Base-by-base conservation (phyloP, 1,139 yeast genomes). In the Wickerhamiella infanticola region DNA sequence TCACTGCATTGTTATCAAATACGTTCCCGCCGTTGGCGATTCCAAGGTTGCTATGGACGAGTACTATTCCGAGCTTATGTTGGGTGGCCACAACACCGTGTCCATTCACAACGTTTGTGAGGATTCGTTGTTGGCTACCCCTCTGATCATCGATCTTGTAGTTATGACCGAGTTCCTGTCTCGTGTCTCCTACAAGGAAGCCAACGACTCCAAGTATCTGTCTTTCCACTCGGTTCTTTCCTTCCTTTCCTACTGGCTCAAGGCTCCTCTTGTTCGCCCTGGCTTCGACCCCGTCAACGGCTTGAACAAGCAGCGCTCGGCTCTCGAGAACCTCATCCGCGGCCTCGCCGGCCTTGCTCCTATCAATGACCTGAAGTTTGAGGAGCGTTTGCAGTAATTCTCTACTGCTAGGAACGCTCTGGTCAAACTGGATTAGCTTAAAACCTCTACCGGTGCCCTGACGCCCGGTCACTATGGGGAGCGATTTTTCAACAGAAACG, bases 11-110 rank as follows among this genome's bases (percentile, higher is more conserved):
- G 97, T 88, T 53, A 88, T 88, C 70, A 88, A 88, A 69, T 86
- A 88, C 65, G 69, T 88, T 61, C 82, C 84, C 50, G 96, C 96
- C 7, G 96, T 88, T 47, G 95, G 95, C 42, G 97, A 88, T 65
- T 79, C 94, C 55, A 88, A 88, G 73, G 95, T 88, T 52, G 97
- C 97, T 47, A 88, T 88, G 96, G 97, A 88, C 65, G 96, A 88
- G 70, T 88, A 88, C 68, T 85, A 86, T 70, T 81, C 94, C 50
- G 96, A 88, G 67, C 77, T 88, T 63, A 86, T 88, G 96, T 75
- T 88, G 59, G 97, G 97, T 51, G 97, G 97, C 43, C 96, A 86
- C 69, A 88, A 86, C 70, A 81, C 90, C 63, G 82, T 88, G 54
- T 79, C 93, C 47, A 81, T 88, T 61, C 95, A 86, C 69, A 88